Conservation (phyloP, 2,329 filamentous ascomycete species). For the Alternaria burnsii region DNA sequence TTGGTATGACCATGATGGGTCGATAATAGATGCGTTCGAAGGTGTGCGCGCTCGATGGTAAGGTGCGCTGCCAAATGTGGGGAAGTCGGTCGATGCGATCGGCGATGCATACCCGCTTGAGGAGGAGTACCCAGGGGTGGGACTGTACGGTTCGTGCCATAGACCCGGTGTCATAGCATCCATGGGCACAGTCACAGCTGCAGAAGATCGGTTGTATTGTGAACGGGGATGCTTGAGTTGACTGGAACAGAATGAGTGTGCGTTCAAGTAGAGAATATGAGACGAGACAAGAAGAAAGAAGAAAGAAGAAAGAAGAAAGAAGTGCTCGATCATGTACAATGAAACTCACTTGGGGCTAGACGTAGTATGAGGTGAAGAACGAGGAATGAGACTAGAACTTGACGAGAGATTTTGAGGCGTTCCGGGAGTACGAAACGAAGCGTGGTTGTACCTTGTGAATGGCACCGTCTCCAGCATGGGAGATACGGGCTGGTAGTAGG, state of each 20-base stretch:
- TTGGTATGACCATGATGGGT: slow-evolving; percentile 40
- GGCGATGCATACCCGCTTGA: slow-evolving; percentile 49
- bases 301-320: slow-evolving; percentile 15
- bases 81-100: slow-evolving; percentile 35
- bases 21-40: slow-evolving; percentile 49
- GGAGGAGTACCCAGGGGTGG: slow-evolving; percentile 43
- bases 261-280: neutral
- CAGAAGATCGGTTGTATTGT: slow-evolving; percentile 20
- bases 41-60: slow-evolving; percentile 48
- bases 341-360: slow-evolving; percentile 49
- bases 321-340: slow-evolving; percentile 29
- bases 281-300: slow-evolving; percentile 4
- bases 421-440: slow-evolving; percentile 51
- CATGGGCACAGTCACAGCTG: slow-evolving; percentile 26
- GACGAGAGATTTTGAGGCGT: slow-evolving; percentile 44
- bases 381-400: slow-evolving; percentile 39
- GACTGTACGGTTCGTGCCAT: slow-evolving; percentile 41
- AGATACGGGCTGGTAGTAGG: slow-evolving; percentile 34
- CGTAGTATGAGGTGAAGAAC: slow-evolving; percentile 40
- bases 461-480: slow-evolving; percentile 35
- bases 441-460: slow-evolving; percentile 49
- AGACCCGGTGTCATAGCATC: slow-evolving; percentile 29
- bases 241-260: slow-evolving; percentile 17
- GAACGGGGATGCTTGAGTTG: slow-evolving; percentile 29
- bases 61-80: slow-evolving; percentile 39